Evolutionary conservation across 2,329 filamentous ascomycete genomes (phyloP).

Genomic region (Ilyonectria mors-panacis): DNA sequence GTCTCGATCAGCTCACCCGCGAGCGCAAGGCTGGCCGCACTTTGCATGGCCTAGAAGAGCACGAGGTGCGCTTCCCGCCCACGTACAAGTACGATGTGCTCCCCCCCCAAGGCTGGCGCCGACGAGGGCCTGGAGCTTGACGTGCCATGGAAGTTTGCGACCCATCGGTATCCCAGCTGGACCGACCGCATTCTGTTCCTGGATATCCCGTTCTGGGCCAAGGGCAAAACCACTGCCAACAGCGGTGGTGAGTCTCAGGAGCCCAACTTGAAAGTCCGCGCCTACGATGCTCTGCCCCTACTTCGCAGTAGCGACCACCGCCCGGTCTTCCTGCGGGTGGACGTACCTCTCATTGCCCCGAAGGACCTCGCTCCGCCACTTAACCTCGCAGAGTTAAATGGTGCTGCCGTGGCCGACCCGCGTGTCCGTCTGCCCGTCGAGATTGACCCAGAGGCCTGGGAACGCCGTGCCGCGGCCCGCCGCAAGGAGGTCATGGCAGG

Average conservation of each 20-base stretch:
- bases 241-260: conserved; percentile 30
- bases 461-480: conserved; percentile 62
- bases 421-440: conserved; percentile 64
- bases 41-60: conserved; percentile 84
- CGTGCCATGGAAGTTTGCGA: conserved; percentile 67
- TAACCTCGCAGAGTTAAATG: conserved; percentile 33
- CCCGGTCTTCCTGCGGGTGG: conserved; percentile 80
- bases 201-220: conserved; percentile 69
- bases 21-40: conserved; percentile 80
- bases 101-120: conserved; percentile 47
- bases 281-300: conserved; percentile 84
- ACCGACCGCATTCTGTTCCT: conserved; percentile 91
- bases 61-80: conserved; percentile 83
- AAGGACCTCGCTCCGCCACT: conserved; percentile 56
- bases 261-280: conserved; percentile 64
- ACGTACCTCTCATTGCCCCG: conserved; percentile 72
- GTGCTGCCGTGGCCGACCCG: conserved; percentile 55
- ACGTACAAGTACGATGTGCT: conserved; percentile 88
- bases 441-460: conserved; percentile 70
- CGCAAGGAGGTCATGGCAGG: conserved; percentile 64
- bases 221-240: conserved; percentile 38
- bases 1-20: conserved; percentile 82
- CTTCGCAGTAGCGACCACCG: conserved; percentile 91
- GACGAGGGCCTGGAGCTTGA: conserved; percentile 46
- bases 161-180: conserved; percentile 91